Conservation (phyloP, 805 yeast species). For the Candida pini region DNA sequence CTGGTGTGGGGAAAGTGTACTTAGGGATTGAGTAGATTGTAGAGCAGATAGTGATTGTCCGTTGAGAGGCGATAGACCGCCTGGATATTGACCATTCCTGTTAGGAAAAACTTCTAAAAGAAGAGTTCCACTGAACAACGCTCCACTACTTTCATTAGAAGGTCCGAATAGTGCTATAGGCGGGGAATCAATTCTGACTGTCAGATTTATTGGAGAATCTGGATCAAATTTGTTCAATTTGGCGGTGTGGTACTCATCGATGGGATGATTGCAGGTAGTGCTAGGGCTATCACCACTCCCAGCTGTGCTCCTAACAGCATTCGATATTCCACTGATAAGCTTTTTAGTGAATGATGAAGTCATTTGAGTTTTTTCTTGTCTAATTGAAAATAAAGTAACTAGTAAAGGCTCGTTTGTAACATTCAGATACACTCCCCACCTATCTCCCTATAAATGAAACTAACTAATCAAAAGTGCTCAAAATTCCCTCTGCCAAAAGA, state of each 20-base stretch:
- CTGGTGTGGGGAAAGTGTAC: conserved; percentile 14
- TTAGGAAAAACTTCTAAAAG: conserved; percentile 44
- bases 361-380: no score
- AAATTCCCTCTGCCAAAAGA: no score
- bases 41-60: conserved; percentile 5
- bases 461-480: no score
- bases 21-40: conserved; percentile 21
- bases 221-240: conserved; percentile 21
- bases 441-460: no score
- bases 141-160: conserved; percentile 76
- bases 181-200: conserved; percentile 78
- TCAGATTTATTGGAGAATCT: conserved; percentile 31
- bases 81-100: neutral
- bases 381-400: no score
- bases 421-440: no score
- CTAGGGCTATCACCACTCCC: neutral
- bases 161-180: conserved; percentile 83
- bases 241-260: conserved; percentile 23
- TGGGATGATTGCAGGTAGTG: neutral
- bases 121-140: conserved; percentile 76
- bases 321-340: conserved; percentile 12
- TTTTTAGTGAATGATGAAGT: conserved; percentile 14
- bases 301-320: conserved; percentile 4
- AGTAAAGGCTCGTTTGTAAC: no score
- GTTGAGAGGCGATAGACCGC: conserved; percentile 4